Evolutionary conservation across 352 stramenopile genomes (phyloP).

Genomic region (Stramenopiles sp.): DNA sequence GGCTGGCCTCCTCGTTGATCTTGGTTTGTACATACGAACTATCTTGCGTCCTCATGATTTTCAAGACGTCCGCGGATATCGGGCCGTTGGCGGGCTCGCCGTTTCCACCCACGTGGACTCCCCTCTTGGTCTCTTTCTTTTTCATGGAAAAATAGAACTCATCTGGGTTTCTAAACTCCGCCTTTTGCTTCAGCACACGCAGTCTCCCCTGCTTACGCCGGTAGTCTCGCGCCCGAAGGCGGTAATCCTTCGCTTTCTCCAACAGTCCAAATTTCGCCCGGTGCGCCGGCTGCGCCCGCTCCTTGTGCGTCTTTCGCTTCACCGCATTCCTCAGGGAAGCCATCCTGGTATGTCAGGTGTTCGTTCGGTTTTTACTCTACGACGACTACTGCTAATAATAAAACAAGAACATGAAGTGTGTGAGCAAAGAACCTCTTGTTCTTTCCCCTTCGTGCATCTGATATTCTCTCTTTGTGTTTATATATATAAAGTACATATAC

Average conservation of each 20-base stretch:
- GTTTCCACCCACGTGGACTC: constrained; percentile 41
- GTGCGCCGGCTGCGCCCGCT: constrained; percentile 72
- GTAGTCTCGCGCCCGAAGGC: constrained; percentile 78
- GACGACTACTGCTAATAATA: too few species aligned
- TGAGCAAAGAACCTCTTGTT: too few species aligned
- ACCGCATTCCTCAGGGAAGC: constrained; percentile 87
- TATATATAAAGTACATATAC: too few species aligned
- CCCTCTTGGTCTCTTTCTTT: constrained; percentile 42
- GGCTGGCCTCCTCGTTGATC: constrained; percentile 42
- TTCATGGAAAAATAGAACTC: constrained; percentile 98
- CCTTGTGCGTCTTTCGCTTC: constrained; percentile 94
- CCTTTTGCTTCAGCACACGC: constrained; percentile 63
- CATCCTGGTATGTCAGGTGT: constrained; percentile 21
- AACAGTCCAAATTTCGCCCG: constrained; percentile 81
- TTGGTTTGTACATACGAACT: constrained; percentile 76
- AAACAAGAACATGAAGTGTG: too few species aligned
- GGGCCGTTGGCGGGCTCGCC: background rate
- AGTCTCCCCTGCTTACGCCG: constrained; percentile 77
- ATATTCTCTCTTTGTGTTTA: too few species aligned
- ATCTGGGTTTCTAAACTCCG: constrained; percentile 87
- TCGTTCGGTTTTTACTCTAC: background rate
- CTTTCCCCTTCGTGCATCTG: too few species aligned
- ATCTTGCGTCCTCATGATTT: constrained; percentile 86
- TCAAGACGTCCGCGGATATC: constrained; percentile 49
- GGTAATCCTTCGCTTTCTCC: constrained; percentile 98